A percentile compares a stretch with the other conserved stretches of the same genome.
Evolutionary conservation across 768 basidiomycete species (phyloP).

Genomic region (Mycena capillaripes): DNA sequence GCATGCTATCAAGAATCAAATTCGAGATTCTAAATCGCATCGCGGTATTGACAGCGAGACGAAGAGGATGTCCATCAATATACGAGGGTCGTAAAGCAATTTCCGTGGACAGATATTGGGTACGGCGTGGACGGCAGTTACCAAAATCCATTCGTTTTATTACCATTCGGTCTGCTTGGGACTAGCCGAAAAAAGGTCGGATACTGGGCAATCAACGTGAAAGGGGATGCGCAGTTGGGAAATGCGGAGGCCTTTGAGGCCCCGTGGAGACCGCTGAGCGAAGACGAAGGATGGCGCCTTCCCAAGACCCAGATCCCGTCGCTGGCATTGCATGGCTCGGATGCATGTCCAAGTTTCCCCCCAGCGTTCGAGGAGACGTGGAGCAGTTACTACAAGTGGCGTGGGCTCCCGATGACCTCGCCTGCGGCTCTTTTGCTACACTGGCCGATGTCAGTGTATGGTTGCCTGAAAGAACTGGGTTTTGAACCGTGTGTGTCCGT

Average conservation of each 20-base stretch:
- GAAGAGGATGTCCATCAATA: background rate
- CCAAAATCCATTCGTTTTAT: background rate
- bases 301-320: constrained; percentile 49
- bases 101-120: constrained; percentile 23
- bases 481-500: constrained; percentile 39
- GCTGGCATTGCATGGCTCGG: constrained; percentile 45
- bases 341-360: constrained; percentile 41
- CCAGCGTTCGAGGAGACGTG: constrained; percentile 50
- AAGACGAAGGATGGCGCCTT: constrained; percentile 54
- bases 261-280: constrained; percentile 36
- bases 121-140: background rate
- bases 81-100: constrained; percentile 5
- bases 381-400: constrained; percentile 62
- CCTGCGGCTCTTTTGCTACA: constrained; percentile 61
- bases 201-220: constrained; percentile 13
- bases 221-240: background rate
- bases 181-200: constrained; percentile 8
- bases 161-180: constrained; percentile 15
- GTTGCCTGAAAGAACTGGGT: constrained; percentile 50
- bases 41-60: constrained; percentile 3
- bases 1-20: background rate
- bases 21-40: background rate
- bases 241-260: background rate
- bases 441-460: constrained; percentile 58
- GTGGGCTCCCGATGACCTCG: constrained; percentile 56